Conservation (phyloP, 2,329 filamentous ascomycete genomes). For the Aureobasidium mangrovei region DNA sequence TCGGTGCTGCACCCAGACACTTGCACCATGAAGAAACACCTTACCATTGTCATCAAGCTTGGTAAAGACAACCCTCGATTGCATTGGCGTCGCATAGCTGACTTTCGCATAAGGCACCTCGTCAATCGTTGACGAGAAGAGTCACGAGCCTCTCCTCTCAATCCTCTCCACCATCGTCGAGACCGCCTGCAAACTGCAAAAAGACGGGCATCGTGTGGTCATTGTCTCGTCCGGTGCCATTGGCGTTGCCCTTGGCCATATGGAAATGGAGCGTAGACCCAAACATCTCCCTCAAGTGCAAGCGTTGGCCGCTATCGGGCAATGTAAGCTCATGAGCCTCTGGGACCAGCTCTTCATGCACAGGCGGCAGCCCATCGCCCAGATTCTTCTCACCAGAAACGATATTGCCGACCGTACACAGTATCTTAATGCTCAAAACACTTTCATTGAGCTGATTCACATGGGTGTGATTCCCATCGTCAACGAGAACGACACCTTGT, state of each 20-base stretch:
- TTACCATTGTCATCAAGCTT: constrained; percentile 79
- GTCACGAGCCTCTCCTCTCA: constrained; percentile 84
- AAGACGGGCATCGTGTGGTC: constrained; percentile 89
- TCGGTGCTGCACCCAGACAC: constrained; percentile 2
- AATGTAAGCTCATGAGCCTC: constrained; percentile 87
- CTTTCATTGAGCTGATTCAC: constrained; percentile 76
- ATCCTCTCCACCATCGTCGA: constrained; percentile 89
- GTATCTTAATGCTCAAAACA: constrained; percentile 95
- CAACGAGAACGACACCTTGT: constrained; percentile 95
- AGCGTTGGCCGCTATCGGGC: constrained; percentile 89
- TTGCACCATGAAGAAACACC: constrained; percentile 55
- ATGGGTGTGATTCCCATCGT: constrained; percentile 98
- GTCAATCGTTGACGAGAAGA: constrained; percentile 96
- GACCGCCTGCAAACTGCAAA: constrained; percentile 75
- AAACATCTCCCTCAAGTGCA: constrained; percentile 87
- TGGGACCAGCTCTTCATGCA: constrained; percentile 92
- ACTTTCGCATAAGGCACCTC: constrained; percentile 64
- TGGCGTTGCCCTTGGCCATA: constrained; percentile 80
- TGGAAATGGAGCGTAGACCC: constrained; percentile 79
- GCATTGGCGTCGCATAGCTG: neutral
- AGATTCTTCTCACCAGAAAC: constrained; percentile 87
- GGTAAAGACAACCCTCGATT: constrained; percentile 43
- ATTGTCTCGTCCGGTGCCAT: constrained; percentile 97
- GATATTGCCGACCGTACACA: constrained; percentile 94
- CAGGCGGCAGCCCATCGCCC: constrained; percentile 80